A percentile compares a stretch with the other conserved stretches of the same genome.
Evolutionary conservation across 1,139 yeast genomes (phyloP).

Genomic region (Wickerhamomyces sp.): DNA sequence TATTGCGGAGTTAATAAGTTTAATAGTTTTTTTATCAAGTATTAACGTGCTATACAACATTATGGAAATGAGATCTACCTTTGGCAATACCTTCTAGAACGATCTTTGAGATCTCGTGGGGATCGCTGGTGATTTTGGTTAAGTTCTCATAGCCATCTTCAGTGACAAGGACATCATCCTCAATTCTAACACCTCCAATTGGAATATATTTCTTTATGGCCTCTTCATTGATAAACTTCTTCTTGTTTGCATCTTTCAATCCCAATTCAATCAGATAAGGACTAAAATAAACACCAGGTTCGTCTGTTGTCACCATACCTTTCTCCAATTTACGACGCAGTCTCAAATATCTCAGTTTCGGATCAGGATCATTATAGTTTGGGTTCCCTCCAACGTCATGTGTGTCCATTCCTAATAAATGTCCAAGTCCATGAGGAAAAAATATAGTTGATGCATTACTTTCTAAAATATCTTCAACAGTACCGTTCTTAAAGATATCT

Average conservation of each 20-base stretch:
- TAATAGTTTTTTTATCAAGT: too few relatives aligned
- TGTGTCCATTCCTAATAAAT: slow-evolving; percentile 88
- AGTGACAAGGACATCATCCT: slow-evolving; percentile 85
- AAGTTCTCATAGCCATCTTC: slow-evolving; percentile 72
- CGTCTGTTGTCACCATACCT: slow-evolving; percentile 90
- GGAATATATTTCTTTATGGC: slow-evolving; percentile 75
- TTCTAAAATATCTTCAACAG: slow-evolving; percentile 61
- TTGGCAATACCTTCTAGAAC: slow-evolving; percentile 68
- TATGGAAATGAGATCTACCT: slow-evolving; percentile 61
- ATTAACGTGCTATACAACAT: too few relatives aligned
- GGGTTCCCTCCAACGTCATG: slow-evolving; percentile 93
- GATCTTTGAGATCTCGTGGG: slow-evolving; percentile 71
- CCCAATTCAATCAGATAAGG: slow-evolving; percentile 71
- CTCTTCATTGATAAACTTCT: slow-evolving; percentile 58
- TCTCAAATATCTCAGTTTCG: slow-evolving; percentile 70
- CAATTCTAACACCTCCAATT: slow-evolving; percentile 95
- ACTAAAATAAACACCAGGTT: slow-evolving; percentile 92
- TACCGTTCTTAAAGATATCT: slow-evolving; percentile 68
- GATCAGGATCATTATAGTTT: slow-evolving; percentile 78
- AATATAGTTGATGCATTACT: slow-evolving; percentile 73
- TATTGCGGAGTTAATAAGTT: neutral
- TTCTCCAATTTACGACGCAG: slow-evolving; percentile 66
- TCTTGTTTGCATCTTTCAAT: slow-evolving; percentile 50
- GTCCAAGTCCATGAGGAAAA: slow-evolving; percentile 96
- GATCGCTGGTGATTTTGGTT: slow-evolving; percentile 80